Percentiles rank a stretch among this genome's conserved stretches.
Evolutionary conservation across 805 yeast species (phyloP).

Genomic region (Allodekkera sacchari): DNA sequence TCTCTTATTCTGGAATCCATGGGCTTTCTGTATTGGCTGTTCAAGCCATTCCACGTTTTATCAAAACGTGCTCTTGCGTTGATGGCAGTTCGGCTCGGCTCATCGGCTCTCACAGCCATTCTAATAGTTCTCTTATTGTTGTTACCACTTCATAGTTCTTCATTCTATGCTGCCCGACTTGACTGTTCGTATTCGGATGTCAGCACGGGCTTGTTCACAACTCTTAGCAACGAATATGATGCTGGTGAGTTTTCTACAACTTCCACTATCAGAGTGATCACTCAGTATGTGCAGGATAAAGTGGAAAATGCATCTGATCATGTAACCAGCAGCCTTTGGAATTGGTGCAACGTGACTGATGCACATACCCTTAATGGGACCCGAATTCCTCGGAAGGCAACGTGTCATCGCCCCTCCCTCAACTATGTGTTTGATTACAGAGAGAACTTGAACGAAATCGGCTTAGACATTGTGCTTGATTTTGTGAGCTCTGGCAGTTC

Average conservation of each 20-base stretch:
- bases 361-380: slow-evolving; percentile 2
- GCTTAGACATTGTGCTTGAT: slow-evolving; percentile 35
- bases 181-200: slow-evolving; percentile 47
- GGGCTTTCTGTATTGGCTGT: too few species aligned
- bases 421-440: slow-evolving; percentile 37
- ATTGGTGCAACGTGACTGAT: slow-evolving; percentile 39
- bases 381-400: slow-evolving; percentile 13
- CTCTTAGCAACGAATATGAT: too few species aligned
- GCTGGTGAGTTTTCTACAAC: slow-evolving; percentile 32
- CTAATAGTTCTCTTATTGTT: slow-evolving; percentile 2
- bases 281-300: slow-evolving; percentile 37
- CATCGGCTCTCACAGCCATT: too few species aligned
- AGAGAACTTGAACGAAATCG: slow-evolving; percentile 29
- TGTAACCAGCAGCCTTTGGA: slow-evolving; percentile 31
- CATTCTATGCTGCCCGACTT: slow-evolving; percentile 26
- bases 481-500: too few species aligned
- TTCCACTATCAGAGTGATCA: slow-evolving; percentile 37
- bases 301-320: slow-evolving; percentile 43
- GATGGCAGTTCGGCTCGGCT: too few species aligned
- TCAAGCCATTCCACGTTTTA: too few species aligned
- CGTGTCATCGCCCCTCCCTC: too few species aligned
- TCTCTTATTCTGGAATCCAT: too few species aligned
- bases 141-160: slow-evolving; percentile 1
- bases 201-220: slow-evolving; percentile 42
- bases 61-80: too few species aligned